Evolutionary conservation across 2,329 filamentous ascomycete species (phyloP).

Genomic region (Nemania sp.): DNA sequence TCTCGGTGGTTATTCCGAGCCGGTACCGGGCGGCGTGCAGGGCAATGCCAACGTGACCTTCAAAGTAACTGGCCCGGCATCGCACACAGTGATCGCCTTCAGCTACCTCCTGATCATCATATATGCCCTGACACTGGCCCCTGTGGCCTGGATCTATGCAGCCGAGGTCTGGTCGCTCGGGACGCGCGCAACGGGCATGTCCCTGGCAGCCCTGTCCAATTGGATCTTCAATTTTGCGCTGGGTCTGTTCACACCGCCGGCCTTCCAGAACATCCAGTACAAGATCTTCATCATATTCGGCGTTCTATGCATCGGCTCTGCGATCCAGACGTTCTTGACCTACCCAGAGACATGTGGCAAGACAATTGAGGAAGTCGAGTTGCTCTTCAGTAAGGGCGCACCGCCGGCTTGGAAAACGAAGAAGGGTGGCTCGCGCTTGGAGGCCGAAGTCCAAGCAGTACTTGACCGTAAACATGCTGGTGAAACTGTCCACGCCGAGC

Average conservation of each 20-base stretch:
- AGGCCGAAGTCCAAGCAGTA: conserved; percentile 37
- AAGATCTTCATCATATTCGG: conserved; percentile 50
- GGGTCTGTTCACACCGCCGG: conserved; percentile 60
- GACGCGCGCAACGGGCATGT: conserved; percentile 62
- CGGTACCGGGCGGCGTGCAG: conserved; percentile 48
- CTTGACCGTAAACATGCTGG: conserved; percentile 25
- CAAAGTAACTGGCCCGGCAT: conserved; percentile 53
- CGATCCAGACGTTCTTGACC: conserved; percentile 42
- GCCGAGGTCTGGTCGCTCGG: conserved; percentile 67
- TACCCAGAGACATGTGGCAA: conserved; percentile 45
- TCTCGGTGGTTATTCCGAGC: conserved; percentile 50
- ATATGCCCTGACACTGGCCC: conserved; percentile 66
- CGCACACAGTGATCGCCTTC: conserved; percentile 67
- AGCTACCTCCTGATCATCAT: conserved; percentile 66
- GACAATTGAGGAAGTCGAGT: conserved; percentile 46
- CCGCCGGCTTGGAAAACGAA: conserved; percentile 46
- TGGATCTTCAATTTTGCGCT: conserved; percentile 63
- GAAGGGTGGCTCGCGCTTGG: conserved; percentile 31
- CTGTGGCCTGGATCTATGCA: conserved; percentile 67
- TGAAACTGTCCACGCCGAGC: conserved; percentile 25
- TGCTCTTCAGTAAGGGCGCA: conserved; percentile 41
- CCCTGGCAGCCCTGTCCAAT: conserved; percentile 58
- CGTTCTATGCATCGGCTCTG: conserved; percentile 41
- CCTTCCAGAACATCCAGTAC: conserved; percentile 61
- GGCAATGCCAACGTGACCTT: conserved; percentile 59